Evolutionary conservation across 257 asterid genomes (phyloP).

Genomic region (Solanum sparsipilum): DNA sequence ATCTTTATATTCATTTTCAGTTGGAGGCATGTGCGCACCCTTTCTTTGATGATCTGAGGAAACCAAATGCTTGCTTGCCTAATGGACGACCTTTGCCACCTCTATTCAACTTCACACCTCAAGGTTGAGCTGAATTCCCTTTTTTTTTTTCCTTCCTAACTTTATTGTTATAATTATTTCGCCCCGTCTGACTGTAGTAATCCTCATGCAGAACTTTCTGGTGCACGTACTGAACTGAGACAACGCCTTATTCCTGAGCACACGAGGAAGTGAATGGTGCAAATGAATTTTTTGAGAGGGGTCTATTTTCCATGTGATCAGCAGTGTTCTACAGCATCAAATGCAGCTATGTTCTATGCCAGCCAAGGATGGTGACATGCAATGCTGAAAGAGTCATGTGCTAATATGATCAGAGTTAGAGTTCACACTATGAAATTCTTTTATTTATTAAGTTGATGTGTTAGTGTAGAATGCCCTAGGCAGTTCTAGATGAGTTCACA

Average conservation of each 20-base stretch:
- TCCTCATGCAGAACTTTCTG: constrained; percentile 1
- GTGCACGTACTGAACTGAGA: constrained; percentile 4
- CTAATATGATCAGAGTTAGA: neutral
- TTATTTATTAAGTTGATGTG: neutral
- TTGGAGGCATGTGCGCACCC: constrained; percentile 59
- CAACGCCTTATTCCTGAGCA: constrained; percentile 1
- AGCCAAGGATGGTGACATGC: neutral
- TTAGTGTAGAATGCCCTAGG: neutral
- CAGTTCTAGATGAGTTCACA: neutral
- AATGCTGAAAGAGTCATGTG: neutral
- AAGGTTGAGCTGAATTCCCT: constrained; percentile 19
- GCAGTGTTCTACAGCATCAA: neutral
- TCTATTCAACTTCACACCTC: constrained; percentile 68
- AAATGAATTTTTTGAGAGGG: neutral
- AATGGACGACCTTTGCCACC: constrained; percentile 76
- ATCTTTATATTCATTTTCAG: constrained; percentile 20
- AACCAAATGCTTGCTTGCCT: constrained; percentile 49
- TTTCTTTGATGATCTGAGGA: constrained; percentile 60
- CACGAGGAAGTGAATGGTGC: neutral
- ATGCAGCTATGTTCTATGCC: neutral
- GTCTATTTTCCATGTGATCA: neutral
- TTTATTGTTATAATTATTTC: neutral
- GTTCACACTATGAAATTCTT: neutral
- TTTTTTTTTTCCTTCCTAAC: no score
- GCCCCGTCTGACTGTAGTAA: neutral